Conservation (phyloP, 352 stramenopile genomes). For the Pythium guiyangense region DNA sequence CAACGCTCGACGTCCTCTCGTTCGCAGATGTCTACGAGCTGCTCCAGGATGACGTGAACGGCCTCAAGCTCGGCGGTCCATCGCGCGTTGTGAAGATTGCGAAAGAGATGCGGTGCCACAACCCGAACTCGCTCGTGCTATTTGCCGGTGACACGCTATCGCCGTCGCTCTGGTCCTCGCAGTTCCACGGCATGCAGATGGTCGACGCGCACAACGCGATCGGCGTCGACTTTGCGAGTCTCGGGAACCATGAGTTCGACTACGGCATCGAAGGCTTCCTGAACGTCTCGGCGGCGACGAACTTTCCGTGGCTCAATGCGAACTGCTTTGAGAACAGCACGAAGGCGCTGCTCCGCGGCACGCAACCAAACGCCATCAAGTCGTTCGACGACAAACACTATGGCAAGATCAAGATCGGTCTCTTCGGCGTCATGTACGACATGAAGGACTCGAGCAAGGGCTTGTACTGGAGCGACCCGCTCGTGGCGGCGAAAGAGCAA, state of each 20-base stretch:
- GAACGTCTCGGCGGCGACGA: slow-evolving; percentile 50
- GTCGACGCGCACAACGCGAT: slow-evolving; percentile 70
- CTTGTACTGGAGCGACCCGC: no score
- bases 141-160: slow-evolving; percentile 74
- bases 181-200: slow-evolving; percentile 82
- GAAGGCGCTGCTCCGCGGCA: slow-evolving; percentile 47
- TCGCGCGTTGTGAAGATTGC: slow-evolving; percentile 60
- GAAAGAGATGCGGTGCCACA: slow-evolving; percentile 40
- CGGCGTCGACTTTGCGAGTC: slow-evolving; percentile 63
- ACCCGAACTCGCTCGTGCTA: slow-evolving; percentile 64
- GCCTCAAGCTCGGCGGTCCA: slow-evolving; percentile 55
- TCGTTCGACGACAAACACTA: no score
- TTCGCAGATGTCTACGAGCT: slow-evolving; percentile 59
- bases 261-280: slow-evolving; percentile 73
- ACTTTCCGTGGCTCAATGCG: no score
- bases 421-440: no score
- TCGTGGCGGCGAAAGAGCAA: slow-evolving; percentile 43
- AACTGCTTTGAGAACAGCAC: slow-evolving; percentile 53
- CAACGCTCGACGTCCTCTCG: background rate
- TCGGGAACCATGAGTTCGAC: slow-evolving; percentile 82
- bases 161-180: slow-evolving; percentile 72
- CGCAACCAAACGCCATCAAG: no score
- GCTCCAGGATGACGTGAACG: slow-evolving; percentile 50
- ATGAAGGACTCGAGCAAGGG: no score
- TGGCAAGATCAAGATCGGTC: no score